Evolutionary conservation across 371 early-diverging fungal genomes (phyloP).

Genomic region (Cokeromyces recurvatus): DNA sequence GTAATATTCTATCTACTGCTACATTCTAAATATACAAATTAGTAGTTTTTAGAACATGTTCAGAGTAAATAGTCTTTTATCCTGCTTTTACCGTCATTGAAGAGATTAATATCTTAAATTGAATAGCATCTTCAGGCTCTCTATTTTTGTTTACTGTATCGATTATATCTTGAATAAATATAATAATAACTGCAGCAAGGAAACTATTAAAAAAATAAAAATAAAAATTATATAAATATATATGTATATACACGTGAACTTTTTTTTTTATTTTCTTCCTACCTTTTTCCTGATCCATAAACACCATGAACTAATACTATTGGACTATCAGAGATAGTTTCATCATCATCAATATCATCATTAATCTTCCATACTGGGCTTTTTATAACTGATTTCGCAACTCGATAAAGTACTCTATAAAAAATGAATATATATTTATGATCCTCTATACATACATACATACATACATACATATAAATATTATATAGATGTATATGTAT

Average conservation of each 20-base stretch:
- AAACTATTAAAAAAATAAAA: conserved; percentile 40
- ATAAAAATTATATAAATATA: background rate
- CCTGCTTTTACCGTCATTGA: conserved; percentile 55
- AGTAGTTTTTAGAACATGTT: too few species aligned
- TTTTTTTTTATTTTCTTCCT: background rate
- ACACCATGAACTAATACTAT: conserved; percentile 60
- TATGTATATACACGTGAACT: background rate
- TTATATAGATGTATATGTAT: too few species aligned
- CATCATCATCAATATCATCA: conserved; percentile 12
- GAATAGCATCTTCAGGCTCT: conserved; percentile 34
- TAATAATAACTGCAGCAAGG: conserved; percentile 72
- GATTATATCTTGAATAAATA: conserved; percentile 62
- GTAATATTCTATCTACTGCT: conserved; percentile 86
- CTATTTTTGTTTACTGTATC: conserved; percentile 35
- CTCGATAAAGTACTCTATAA: conserved; percentile 47
- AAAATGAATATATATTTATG: background rate
- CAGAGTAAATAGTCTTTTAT: too few species aligned
- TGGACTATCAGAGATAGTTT: conserved; percentile 24
- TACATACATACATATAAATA: too few species aligned
- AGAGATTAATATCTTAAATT: conserved; percentile 53
- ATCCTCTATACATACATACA: too few species aligned
- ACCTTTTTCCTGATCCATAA: conserved; percentile 81
- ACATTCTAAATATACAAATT: conserved; percentile 49
- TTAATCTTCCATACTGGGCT: conserved; percentile 38
- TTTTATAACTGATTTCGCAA: conserved; percentile 51